Base-by-base conservation (phyloP, 176 grass and related monocot genomes). In the Oryza officinalis region DNA sequence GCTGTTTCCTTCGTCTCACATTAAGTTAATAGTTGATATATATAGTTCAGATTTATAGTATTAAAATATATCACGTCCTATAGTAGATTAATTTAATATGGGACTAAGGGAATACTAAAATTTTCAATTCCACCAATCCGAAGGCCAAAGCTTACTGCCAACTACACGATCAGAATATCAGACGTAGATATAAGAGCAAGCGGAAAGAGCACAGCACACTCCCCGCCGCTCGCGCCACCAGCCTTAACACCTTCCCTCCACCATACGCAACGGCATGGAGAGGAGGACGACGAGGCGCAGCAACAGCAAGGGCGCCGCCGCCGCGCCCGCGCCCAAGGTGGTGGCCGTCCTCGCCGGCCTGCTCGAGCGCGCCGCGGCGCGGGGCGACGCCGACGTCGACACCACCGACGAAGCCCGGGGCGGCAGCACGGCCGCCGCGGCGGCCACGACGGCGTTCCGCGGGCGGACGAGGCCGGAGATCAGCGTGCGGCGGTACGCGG, bases 301-400 rank as follows among this genome's bases (percentile, higher is more conserved):
- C 80, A 17, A 1, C 33, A 17, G 8, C 80, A 68, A 77, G 61
- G 59, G 28, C 46, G 57, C 26, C 67, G 30, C 74, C 10, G 20
- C 47, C 45, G 49, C 73, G 32, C 32, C 73, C 33, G 80, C 47
- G 60, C 86, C 88, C 23, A 81, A 87, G 71, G 78, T 88, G 75
- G 88, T 90, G 59, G 27, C 85, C 30, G 88, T 90, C 38, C 85
- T 93, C n/a, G 88, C 88, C 30, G 69, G 88, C 10, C 88, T 93
- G 30, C 91, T 93, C 10, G 85, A 93, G 82, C 81, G 43, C 59
- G 73, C 80, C 44, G 87, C 91, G 15, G 15, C 43, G 54, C 47
- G 71, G 20, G 78, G 83, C 12, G 87, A 89, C 76, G 37, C 11
- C 2, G 38, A 49, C 12, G 25, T 26, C 10, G 4, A 3, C 32